Base-by-base conservation (phyloP, 805 yeast genomes). In the Komagataella pseudopastoris region DNA sequence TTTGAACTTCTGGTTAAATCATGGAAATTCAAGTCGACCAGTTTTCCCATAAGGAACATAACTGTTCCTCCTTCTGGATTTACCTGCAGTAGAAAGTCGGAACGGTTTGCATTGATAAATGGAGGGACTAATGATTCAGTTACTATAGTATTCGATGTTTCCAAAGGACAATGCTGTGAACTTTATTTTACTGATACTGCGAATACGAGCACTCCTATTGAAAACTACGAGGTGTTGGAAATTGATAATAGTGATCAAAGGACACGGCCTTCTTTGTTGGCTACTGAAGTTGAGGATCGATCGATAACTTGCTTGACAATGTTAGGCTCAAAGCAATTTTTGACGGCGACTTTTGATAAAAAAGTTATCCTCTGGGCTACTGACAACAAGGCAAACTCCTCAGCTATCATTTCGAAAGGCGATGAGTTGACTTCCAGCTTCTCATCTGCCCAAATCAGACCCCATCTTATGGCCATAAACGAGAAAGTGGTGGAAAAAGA, bases 131-230 rank as follows among this genome's bases (percentile, higher is more conserved):
- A 75, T 2, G 75, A 72, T 3, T 68, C 80, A 0, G 81, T 82
- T 53, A 71, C 84, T 4, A 74, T 85, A 0, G 72, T 88, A 0
- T 86, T 96, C 93, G 91, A 87, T 59, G 71, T 86, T 10, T 80
- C 87, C 6, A 71, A 74, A 22, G 68, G 78, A 17, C 78, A 76
- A 48, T 85, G 95, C 50, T 51, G 70, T 22, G 59, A 57, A 50
- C 60, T 62, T 2, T 51, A 59, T 6, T 57, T 63, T 45, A 57
- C 65, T 1, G 58, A 63, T 1, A 52, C 56, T 8, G 63, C 56
- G 7, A 54, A 56, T 6, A 56, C 63, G 3, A 56, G 63, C 2
- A 30, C 39, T 30, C 6, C 39, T 14, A 50, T 63, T 23, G 65
- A 60, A 47, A 50, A 56, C 5, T 65, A 63, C 50, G 51, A 55